Base-by-base conservation (phyloP, 441 rosid species). In the Capsella rubella region DNA sequence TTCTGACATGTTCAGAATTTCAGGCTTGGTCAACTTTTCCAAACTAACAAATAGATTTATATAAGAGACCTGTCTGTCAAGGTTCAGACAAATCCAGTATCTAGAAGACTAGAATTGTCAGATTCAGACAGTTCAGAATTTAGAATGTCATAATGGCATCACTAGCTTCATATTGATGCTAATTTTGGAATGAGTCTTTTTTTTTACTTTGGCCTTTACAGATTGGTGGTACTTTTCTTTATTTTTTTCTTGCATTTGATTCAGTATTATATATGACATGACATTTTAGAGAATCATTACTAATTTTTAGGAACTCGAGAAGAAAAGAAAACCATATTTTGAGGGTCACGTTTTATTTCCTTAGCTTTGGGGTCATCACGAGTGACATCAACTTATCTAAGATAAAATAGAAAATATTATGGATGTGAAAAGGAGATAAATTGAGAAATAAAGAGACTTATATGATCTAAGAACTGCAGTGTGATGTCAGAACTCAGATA, bases 401-500 rank as follows among this genome's bases (percentile, higher is more conserved):
- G 8, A 25, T 53, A 16, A 16, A 16, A 16, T 16, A 16, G 18
- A 16, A 16, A 16, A 16, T 16, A 16, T 16, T 16, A 35, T 37
- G 11, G 18, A 49, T 49, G 47, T 34, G 39, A 43, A 27, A 43
- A 62, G 18, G 15, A 72, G 11, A 46, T 35, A 46, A 47, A 54
- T 49, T 45, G 37, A 40, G 49, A 18, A 58, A 18, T 60, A 42
- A 52, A 51, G 63, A 61, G 51, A 62, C 52, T 54, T 16, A 16
- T 69, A 8, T 46, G 58, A 62, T 32, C 59, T 40, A 64, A 55
- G 71, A 63, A 63, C 6, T 55, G 61, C 13, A 55, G 71, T 18
- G 59, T 76, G 79, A 76, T 69, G 75, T 69, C 75, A 76, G 46
- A 63, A 69, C 31, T 69, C 45, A 69, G 71, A 64, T 62, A 45